Percentiles rank a stretch among this genome's conserved stretches.
These are phyloP conservation scores for Leptosphaerulina australis DNA, from an alignment of 2,329 filamentous ascomycete species.

Conservation along the genomic window DNA sequence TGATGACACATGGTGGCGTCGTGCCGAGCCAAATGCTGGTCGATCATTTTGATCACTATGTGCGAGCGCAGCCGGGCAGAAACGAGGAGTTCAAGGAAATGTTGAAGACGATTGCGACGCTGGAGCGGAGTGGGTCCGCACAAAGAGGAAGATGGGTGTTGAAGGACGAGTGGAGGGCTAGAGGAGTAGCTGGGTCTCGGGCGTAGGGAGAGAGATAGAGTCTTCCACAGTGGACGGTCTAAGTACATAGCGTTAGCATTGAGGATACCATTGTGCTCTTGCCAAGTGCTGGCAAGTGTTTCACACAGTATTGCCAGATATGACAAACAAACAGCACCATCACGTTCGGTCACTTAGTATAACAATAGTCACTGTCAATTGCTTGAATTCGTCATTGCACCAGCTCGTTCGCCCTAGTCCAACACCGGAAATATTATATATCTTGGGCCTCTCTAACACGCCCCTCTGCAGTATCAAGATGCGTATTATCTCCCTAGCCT, in stretches of 20 bases:
- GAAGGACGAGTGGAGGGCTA: conserved; percentile 58
- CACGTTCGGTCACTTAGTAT: background rate
- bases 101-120: conserved; percentile 73
- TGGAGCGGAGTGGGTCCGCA: conserved; percentile 63
- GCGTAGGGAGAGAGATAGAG: too few species aligned
- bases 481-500: conserved; percentile 12
- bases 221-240: background rate
- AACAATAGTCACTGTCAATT: background rate
- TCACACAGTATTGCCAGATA: background rate
- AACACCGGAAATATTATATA: conserved; percentile 19
- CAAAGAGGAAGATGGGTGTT: conserved; percentile 62
- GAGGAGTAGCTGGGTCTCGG: conserved; percentile 3
- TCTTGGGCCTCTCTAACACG: conserved; percentile 6
- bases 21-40: conserved; percentile 85
- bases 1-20: conserved; percentile 75
- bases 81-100: conserved; percentile 79
- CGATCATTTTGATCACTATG: conserved; percentile 86
- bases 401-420: conserved; percentile 8
- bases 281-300: conserved; percentile 29
- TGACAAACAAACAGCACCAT: conserved; percentile 1
- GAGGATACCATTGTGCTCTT: conserved; percentile 19
- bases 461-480: conserved; percentile 21
- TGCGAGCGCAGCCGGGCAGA: conserved; percentile 69
- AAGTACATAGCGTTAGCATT: conserved; percentile 1
- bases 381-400: conserved; percentile 3